phyloP scores from a whole-genome alignment of 2,329 filamentous ascomycete species.

The Colletotrichum sp. region DNA sequence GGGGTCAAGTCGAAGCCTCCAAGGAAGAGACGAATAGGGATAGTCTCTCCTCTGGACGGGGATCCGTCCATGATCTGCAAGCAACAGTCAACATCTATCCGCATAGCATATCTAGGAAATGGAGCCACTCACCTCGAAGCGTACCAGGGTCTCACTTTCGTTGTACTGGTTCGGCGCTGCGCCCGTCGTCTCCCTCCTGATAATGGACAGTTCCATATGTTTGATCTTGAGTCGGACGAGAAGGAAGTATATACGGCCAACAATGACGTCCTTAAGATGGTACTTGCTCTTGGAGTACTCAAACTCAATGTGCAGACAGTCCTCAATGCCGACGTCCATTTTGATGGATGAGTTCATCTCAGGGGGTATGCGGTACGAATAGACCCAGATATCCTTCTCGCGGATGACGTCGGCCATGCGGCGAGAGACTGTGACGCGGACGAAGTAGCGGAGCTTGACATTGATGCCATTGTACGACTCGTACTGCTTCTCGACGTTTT shows the following conservation, averaged over 20 bases:
- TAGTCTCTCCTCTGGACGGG: slow-evolving; percentile 92
- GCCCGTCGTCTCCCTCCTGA: slow-evolving; percentile 94
- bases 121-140: slow-evolving; percentile 75
- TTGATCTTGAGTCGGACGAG: slow-evolving; percentile 98
- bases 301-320: slow-evolving; percentile 98
- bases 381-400: slow-evolving; percentile 99
- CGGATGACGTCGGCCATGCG: slow-evolving; percentile 98
- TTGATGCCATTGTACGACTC: slow-evolving; percentile 99
- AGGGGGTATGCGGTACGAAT: slow-evolving; percentile 96
- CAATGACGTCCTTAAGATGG: slow-evolving; percentile 98
- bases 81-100: neutral
- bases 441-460: slow-evolving; percentile 97
- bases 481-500: slow-evolving; percentile 99
- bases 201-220: slow-evolving; percentile 99
- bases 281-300: slow-evolving; percentile 99
- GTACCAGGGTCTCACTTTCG: slow-evolving; percentile 96
- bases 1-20: slow-evolving; percentile 97
- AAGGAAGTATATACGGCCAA: slow-evolving; percentile 97
- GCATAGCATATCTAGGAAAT: neutral
- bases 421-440: slow-evolving; percentile 93
- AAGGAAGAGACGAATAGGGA: slow-evolving; percentile 95
- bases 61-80: slow-evolving; percentile 95
- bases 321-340: slow-evolving; percentile 99
- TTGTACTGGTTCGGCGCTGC: slow-evolving; percentile 99
- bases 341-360: slow-evolving; percentile 99